Evolutionary conservation across 2,329 filamentous ascomycete species (phyloP), one percentile per base, ranked within the genome.

Genomic region (Diplodia intermedia): DNA sequence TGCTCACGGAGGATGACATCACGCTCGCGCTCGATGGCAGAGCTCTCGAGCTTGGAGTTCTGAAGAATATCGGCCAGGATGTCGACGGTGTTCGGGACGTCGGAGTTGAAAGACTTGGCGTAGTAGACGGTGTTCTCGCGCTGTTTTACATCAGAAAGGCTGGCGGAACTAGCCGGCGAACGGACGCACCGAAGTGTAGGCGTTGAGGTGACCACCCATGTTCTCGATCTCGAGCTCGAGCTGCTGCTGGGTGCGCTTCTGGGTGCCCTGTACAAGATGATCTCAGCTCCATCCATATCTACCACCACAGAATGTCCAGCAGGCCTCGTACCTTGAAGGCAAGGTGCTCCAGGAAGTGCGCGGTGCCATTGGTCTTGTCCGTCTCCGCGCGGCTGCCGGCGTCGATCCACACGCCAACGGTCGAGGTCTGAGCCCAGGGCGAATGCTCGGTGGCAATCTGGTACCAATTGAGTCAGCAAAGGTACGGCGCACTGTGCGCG

Each of bases 81-180:
- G 82, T 99, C 93, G 82, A 99, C 95, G 79, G 92, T 92, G 82
- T 94, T 91, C 77, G 94, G 94, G 70, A 98, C 93, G 81, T 99
- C 94, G 83, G 91, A 89, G 86, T 99, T 99, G 87, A 99, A 97
- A 72, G 94, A 91, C 86, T 98, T 97, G 83, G 95, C 95, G 83
- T 98, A 99, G 89, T 99, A 99, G 79, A 99, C 95, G 77, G 95
- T 99, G 88, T 97, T 98, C 84, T 99, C 95, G 82, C 95, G 93
- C 94, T 81, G 36, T 52, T 66, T 20, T 11, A 8, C 23, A 47
- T 69, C 54, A 69, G 66, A 49, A 67, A 50, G 26, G 36, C 29
- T 69, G 23, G n/a, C 33, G 49, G 15, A 18, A 18, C 23, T 11
- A 33, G 49, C 31, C 50, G 60, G 20, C 40, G 38, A 49, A 20